phyloP scores from a whole-genome alignment of 495 filamentous ascomycete species.

The Patellaria atrata region DNA sequence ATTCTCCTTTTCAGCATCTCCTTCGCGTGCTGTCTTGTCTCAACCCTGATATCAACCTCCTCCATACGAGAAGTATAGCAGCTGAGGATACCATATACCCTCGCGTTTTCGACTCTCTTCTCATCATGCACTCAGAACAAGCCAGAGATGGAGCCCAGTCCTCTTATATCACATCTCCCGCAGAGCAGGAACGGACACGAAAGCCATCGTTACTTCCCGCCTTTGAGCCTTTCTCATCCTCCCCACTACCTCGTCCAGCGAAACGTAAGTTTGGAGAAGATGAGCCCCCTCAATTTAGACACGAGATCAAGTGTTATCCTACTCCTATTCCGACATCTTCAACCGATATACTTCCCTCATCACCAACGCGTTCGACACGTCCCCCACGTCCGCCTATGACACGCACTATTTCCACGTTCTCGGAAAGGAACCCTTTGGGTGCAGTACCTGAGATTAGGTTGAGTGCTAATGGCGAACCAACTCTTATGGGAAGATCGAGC shows the following conservation, averaged over 20 bases:
- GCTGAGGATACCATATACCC: too few relatives aligned
- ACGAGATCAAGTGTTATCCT: conserved; percentile 61
- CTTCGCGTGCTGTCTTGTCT: conserved; percentile 5
- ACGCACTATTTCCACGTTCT: conserved; percentile 51
- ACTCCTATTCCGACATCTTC: conserved; percentile 89
- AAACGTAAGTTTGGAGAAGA: conserved; percentile 28
- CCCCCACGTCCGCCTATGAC: conserved; percentile 39
- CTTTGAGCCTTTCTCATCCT: conserved; percentile 85
- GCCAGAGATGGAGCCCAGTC: conserved; percentile 4
- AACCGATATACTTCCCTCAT: conserved; percentile 80
- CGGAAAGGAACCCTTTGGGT: conserved; percentile 73
- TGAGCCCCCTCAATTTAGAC: conserved; percentile 48
- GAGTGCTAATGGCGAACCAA: conserved; percentile 62
- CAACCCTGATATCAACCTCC: not conserved
- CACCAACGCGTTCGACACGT: conserved; percentile 45
- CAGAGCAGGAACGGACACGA: conserved; percentile 9
- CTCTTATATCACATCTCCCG: conserved; percentile 2
- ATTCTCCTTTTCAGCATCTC: conserved; percentile 8
- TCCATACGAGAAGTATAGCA: too few relatives aligned
- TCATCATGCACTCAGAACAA: conserved; percentile 14
- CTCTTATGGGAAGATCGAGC: conserved; percentile 83
- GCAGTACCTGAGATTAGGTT: conserved; percentile 68
- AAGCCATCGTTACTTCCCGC: conserved; percentile 65
- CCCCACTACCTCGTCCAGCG: conserved; percentile 50
- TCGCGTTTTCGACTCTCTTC: conserved; percentile 11